Evolutionary conservation across 306 rosid species (phyloP), one percentile per base, ranked within the genome.

Genomic region (Alnus glutinosa): DNA sequence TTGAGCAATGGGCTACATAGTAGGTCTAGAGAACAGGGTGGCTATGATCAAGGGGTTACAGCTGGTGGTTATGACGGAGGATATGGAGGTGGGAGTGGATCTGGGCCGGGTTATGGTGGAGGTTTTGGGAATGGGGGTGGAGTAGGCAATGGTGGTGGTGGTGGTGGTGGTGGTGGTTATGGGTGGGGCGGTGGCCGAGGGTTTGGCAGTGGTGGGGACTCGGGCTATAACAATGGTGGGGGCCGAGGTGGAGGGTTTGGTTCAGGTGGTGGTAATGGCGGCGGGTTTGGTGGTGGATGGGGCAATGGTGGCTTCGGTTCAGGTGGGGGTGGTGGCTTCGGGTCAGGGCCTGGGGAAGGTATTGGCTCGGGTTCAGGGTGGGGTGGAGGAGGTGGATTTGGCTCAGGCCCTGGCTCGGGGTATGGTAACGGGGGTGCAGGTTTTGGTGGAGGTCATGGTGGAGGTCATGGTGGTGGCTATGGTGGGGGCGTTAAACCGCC

Each of bases 51-150:
- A 23, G 78, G 74, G 23, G 77, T 76, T 19, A 78, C 48, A 13
- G 82, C 54, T 12, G 76, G 80, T 23, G 83, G 82, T 74, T 86
- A 86, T 9, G 82, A 87, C 0, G 82, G 87, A 42, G 83, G 86
- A 36, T 32, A 73, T 2, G 37, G 68, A 1, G 54, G 51, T 0
- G 79, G 81, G 8, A 78, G 83, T 42, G 76, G 76, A 7, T 4
- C 4, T 55, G 79, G 75, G 4, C 46, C 16, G 0, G 77, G 79
- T 0, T 74, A 12, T 32, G 79, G 79, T 19, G 75, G 83, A 14
- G 88, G 79, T 23, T 71, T 67, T 12, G 84, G 81, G 5, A 55
- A 48, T n/a, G 28, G 28, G 0, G 28, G 28, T 23, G 28, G 28
- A 4, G 86, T 83, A n/a, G 81, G 83, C 28, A 15, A 70, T 46